Evolutionary conservation across 441 rosid genomes (phyloP), one percentile per base, ranked within the genome.

Genomic region (Manihot esculenta): DNA sequence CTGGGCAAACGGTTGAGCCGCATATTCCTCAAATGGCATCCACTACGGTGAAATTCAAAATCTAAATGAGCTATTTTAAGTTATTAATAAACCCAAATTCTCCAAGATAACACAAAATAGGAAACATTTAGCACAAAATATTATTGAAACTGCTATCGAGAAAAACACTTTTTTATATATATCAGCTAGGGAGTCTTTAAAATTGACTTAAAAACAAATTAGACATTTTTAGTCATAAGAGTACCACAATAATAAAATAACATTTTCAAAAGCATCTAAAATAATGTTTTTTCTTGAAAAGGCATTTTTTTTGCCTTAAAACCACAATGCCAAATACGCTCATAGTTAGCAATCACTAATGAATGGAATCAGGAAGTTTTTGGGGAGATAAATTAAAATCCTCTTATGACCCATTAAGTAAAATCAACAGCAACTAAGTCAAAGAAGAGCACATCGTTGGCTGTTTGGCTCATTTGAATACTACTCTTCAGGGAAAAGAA

Each of bases 21-120:
- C 87, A 62, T 78, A 92, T 76, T 92, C 93, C 77, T 88, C 88
- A 4, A 86, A 71, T 4, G 78, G 91, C 90, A 92, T 90, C 97
- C 97, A 90, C 96, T 92, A 72, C 24, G 51, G 35, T 74, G 48
- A 65, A 63, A 66, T 49, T 60, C 1, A 6, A 14, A 51, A 77
- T 41, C 14, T 56, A 15, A 27, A 68, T 61, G 68, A 42, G 56
- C 14, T 51, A 10, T 51, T 24, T 42, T 18, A 58, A 41, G n/a
- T 7, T 17, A n/a, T 12, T 14, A 27, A 26, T 20, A 10, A 62
- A 50, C 1, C 24, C 24, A 66, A 27, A 57, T n/a, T 27, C 48
- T 53, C 13, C 72, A 61, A 60, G 7, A 50, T 35, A 68, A 35
- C 10, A 58, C 7, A 57, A 23, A 20, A 41, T 50, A 54, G 30